Conservation (phyloP, 495 filamentous ascomycete species). For the Neurospora intermedia region DNA sequence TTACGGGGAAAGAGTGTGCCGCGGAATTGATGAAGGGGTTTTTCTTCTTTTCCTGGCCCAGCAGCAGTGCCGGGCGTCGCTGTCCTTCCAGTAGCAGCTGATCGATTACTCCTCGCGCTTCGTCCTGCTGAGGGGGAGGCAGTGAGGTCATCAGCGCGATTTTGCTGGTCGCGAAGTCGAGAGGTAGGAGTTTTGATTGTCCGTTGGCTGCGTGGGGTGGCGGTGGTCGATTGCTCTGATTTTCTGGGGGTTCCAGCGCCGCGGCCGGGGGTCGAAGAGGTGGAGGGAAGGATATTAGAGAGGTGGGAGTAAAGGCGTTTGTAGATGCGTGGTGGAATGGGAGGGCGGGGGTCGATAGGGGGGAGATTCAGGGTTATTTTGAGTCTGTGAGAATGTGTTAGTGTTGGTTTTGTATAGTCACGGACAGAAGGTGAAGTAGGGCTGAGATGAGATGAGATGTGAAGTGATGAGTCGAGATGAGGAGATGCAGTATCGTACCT, state of each 20-base stretch:
- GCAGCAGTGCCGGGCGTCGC: conserved; percentile 5
- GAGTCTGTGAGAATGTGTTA: conserved; percentile 39
- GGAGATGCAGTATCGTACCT: conserved; percentile 34
- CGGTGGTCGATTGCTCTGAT: conserved; percentile 11
- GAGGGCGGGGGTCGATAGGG: conserved; percentile 66
- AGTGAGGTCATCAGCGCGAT: background rate
- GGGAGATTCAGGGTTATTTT: conserved; percentile 79
- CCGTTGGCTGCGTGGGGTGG: conserved; percentile 11
- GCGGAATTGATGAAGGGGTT: conserved; percentile 27
- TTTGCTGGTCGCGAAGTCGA: conserved; percentile 20
- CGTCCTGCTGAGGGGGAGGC: background rate
- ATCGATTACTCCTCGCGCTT: background rate
- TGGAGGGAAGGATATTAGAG: conserved; percentile 52
- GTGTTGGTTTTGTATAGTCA: background rate
- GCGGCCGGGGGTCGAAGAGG: conserved; percentile 21
- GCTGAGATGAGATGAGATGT: background rate
- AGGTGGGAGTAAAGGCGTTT: conserved; percentile 75
- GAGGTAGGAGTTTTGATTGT: conserved; percentile 22
- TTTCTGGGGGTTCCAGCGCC: conserved; percentile 5
- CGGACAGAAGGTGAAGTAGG: background rate
- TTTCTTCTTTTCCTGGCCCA: conserved; percentile 15
- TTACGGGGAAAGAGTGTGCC: background rate
- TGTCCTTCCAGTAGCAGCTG: background rate
- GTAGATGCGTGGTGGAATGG: conserved; percentile 73
- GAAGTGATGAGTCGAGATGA: background rate